Base-by-base conservation (phyloP, 176 grass and related monocot genomes). In the Aegilops umbellulata region DNA sequence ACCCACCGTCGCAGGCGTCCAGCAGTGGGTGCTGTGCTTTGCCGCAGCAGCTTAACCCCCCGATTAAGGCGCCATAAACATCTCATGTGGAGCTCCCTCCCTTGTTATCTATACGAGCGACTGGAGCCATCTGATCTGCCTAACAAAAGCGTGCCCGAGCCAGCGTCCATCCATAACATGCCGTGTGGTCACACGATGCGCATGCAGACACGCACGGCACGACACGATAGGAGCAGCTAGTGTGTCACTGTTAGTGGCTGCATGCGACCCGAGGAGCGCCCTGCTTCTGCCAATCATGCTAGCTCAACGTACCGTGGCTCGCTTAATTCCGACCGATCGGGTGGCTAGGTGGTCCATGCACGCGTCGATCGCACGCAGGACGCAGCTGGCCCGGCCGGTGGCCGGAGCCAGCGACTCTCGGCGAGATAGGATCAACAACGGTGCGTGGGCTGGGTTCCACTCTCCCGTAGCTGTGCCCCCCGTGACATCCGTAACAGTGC, bases 401-500 rank as follows among this genome's bases (percentile, higher is more conserved):
- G 49, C 49, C 15, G 49, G 49, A 53, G 15, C 65, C 16, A 22
- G 57, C 13, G 32, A 53, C 55, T 41, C 25, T 35, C 19, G 0
- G 25, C 15, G 34, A 29, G 78, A 41, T 29, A 66, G n/a, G 74
- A 60, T 73, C 27, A 29, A 64, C 24, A 57, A 84, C 24, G 65
- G 65, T 60, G 65, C 12, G 34, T 75, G 58, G 24, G 78, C 58
- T 86, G 78, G 73, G 76, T 78, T 49, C 79, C 79, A 79, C 84
- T 44, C 10, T 14, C 29, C 69, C 70, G 67, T 12, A 65, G n/a
- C 69, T 25, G 6, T 72, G 69, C 24, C n/a, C 69, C 36, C 69
- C 69, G 38, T 79, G 79, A 75, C 89, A 90, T 70, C 57, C 57
- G 80, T 74, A 25, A 13, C 51, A 20, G 83, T 63, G 78, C 62